phyloP scores from a whole-genome alignment of 805 yeast species.

The Grigorovia transvaalensis region DNA sequence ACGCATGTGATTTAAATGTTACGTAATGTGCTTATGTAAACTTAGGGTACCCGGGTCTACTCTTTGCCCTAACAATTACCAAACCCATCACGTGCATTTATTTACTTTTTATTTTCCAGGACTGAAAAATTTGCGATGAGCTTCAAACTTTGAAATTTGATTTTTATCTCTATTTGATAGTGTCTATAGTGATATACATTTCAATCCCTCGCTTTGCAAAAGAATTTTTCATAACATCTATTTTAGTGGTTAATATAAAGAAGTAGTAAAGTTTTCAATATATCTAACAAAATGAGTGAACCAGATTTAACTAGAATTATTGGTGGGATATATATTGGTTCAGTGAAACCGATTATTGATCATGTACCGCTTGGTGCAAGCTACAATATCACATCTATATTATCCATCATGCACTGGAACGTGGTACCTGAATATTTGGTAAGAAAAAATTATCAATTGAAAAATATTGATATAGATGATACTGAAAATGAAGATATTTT shows the following conservation, averaged over 20 bases:
- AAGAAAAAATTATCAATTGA: constrained; percentile 36
- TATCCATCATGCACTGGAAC: constrained; percentile 58
- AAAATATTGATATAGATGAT: constrained; percentile 66
- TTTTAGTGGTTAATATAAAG: no score
- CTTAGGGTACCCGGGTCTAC: no score
- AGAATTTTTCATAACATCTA: no score
- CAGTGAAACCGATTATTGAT: constrained; percentile 53
- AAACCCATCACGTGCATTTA: background rate
- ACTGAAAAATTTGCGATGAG: background rate
- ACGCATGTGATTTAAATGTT: no score
- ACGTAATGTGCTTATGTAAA: background rate
- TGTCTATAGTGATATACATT: background rate
- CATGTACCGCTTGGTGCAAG: constrained; percentile 40
- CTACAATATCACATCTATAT: constrained; percentile 55
- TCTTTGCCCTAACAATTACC: no score
- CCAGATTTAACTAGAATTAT: constrained; percentile 42
- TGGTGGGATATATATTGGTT: constrained; percentile 72
- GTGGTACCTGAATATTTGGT: constrained; percentile 42
- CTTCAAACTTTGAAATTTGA: background rate
- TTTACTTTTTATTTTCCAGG: background rate
- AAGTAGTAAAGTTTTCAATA: no score
- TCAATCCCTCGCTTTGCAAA: no score
- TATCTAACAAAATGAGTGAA: background rate
- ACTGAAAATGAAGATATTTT: constrained; percentile 56
- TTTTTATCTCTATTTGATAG: background rate